Base-by-base conservation (phyloP, 306 rosid species). In the Boehmeria nivea region DNA sequence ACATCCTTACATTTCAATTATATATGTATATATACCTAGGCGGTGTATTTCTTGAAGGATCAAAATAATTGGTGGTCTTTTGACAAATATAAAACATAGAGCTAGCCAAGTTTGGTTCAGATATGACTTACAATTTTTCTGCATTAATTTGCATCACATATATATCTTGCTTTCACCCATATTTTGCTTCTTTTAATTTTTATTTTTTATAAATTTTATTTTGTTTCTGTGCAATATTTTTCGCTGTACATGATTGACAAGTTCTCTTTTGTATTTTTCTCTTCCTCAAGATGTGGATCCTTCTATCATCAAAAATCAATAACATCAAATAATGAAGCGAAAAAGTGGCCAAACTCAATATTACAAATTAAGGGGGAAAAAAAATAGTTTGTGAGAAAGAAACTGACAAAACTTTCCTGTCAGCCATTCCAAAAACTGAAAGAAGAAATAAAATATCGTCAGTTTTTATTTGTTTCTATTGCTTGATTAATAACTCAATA, bases 211-310 rank as follows among this genome's bases (percentile, higher is more conserved):
- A n/a, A n/a, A n/a, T n/a, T n/a, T n/a, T n/a, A n/a, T n/a, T 31
- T 54, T 54, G 45, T 36, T 34, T 38, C 17, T 19, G 33, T 37
- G 7, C 17, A 16, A 34, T 8, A 34, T 28, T 18, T 15, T 53
- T 33, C 3, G 37, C 16, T 25, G 27, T 14, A 14, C 33, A n/a
- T 50, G 55, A 50, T 25, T 14, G 55, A 50, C 26, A 14, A 24
- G 37, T 50, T 50, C 11, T n/a, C 2, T 50, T 50, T 50, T 50
- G 36, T 28, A 21, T 15, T 26, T 50, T 50, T 50, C 12, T 50
- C 33, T 15, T 50, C 17, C 36, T 11, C 36, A 50, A 50, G 33
- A 25, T 54, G 46, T 54, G 60, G 60, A 21, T 54, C 38, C 60
- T 18, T 37, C 33, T 23, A 13, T 25, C 60, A 21, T 28, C 40